Evolutionary conservation across 352 stramenopile species (phyloP).

Genomic region (Aphanomyces astaci): DNA sequence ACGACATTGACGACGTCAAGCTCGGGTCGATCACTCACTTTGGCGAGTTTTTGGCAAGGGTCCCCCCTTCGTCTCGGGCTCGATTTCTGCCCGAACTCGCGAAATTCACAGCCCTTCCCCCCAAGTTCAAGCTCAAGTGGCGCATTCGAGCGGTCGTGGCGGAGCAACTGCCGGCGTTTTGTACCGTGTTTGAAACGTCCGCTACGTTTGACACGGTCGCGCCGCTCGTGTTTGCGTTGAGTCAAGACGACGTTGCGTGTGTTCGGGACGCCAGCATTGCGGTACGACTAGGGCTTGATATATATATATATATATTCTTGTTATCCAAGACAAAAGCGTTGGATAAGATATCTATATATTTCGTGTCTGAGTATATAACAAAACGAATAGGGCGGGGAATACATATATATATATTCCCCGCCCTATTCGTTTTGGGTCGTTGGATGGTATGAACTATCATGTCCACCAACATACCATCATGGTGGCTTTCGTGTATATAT

Average conservation of each 20-base stretch:
- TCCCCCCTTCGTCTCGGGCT: constrained; percentile 62
- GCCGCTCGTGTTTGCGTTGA: constrained; percentile 61
- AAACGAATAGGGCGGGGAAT: too few relatives aligned
- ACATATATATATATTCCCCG: too few relatives aligned
- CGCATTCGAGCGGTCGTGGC: constrained; percentile 69
- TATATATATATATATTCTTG: neutral
- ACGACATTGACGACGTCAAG: constrained; percentile 73
- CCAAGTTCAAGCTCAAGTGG: constrained; percentile 73
- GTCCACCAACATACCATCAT: too few relatives aligned
- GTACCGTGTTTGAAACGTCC: constrained; percentile 53
- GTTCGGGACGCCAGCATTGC: constrained; percentile 66
- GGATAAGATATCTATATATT: too few relatives aligned
- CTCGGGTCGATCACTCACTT: constrained; percentile 80
- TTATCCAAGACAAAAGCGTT: too few relatives aligned
- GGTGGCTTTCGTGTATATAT: too few relatives aligned
- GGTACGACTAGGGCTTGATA: constrained; percentile 23
- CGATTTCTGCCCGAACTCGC: constrained; percentile 71
- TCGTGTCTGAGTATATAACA: too few relatives aligned
- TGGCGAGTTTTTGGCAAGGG: constrained; percentile 69
- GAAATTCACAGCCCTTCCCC: constrained; percentile 43
- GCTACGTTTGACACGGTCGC: constrained; percentile 72
- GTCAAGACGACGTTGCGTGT: constrained; percentile 64
- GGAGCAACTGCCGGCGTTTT: constrained; percentile 62
- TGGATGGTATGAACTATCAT: too few relatives aligned
- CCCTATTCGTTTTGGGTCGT: too few relatives aligned